Evolutionary conservation across 768 basidiomycete genomes (phyloP).

Genomic region (Mycena maculata): DNA sequence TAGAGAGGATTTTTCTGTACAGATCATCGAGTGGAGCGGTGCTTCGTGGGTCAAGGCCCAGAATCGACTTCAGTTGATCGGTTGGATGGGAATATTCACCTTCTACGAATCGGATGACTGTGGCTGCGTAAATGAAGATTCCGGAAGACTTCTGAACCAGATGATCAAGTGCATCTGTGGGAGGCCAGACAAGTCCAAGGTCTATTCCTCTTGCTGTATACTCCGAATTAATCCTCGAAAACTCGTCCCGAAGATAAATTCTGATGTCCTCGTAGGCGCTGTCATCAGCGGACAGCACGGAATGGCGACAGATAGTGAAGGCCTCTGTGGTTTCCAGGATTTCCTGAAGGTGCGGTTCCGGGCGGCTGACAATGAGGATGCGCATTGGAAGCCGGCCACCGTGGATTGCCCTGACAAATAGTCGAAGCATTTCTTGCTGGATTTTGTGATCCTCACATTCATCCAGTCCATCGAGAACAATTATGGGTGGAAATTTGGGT

Average conservation of each 20-base stretch:
- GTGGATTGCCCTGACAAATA: not conserved
- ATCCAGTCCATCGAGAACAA: not conserved
- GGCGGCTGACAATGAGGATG: not conserved
- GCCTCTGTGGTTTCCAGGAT: not conserved
- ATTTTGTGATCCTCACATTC: not conserved
- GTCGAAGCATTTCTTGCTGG: not conserved
- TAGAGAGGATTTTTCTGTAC: not conserved
- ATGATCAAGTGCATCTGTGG: not conserved
- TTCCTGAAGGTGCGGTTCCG: constrained; percentile 2
- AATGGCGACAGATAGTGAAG: not conserved
- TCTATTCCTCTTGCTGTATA: not conserved
- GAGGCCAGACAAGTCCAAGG: not conserved
- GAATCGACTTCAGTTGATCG: not conserved
- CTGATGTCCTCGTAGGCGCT: not conserved
- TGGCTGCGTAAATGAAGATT: not conserved
- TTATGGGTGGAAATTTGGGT: not conserved
- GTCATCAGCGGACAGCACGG: not conserved
- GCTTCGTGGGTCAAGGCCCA: not conserved
- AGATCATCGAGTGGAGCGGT: constrained; percentile 12
- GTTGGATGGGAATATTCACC: constrained; percentile 4
- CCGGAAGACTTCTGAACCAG: not conserved
- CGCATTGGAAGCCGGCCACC: not conserved
- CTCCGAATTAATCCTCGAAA: not conserved
- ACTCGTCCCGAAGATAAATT: constrained; percentile 1
- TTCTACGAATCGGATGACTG: not conserved